Evolutionary conservation across 2,329 filamentous ascomycete species (phyloP).

Genomic region (Aspergillus quadrilineatus): DNA sequence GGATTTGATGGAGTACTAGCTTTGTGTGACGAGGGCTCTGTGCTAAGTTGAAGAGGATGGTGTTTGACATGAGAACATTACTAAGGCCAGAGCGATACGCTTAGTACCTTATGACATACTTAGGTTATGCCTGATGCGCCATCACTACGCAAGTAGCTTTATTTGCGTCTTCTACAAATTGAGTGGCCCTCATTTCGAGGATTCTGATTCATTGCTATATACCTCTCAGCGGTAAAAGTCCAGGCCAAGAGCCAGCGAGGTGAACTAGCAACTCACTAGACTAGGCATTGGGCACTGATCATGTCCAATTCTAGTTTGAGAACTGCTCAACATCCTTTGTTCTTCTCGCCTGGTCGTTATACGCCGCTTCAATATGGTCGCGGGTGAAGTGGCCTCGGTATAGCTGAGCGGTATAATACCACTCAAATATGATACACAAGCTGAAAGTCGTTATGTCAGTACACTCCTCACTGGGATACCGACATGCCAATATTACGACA

Average conservation of each 20-base stretch:
- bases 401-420: conserved; percentile 5
- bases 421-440: conserved; percentile 1
- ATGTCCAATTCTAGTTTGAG: not conserved
- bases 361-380: not conserved
- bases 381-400: not conserved
- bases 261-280: not conserved
- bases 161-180: too few species aligned
- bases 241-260: not conserved
- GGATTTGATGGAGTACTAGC: too few species aligned
- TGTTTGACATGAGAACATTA: too few species aligned
- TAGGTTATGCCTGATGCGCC: too few species aligned
- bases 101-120: too few species aligned
- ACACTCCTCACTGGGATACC: not conserved
- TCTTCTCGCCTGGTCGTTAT: not conserved
- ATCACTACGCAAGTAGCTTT: too few species aligned
- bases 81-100: too few species aligned
- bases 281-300: not conserved
- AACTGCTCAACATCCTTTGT: not conserved
- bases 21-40: too few species aligned
- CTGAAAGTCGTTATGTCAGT: not conserved
- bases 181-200: too few species aligned
- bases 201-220: too few species aligned
- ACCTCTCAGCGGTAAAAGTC: too few species aligned
- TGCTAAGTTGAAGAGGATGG: too few species aligned
- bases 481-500: not conserved